phyloP scores from a whole-genome alignment of 2,329 filamentous ascomycete species.

The Neophaeococcomyces mojaviensis region DNA sequence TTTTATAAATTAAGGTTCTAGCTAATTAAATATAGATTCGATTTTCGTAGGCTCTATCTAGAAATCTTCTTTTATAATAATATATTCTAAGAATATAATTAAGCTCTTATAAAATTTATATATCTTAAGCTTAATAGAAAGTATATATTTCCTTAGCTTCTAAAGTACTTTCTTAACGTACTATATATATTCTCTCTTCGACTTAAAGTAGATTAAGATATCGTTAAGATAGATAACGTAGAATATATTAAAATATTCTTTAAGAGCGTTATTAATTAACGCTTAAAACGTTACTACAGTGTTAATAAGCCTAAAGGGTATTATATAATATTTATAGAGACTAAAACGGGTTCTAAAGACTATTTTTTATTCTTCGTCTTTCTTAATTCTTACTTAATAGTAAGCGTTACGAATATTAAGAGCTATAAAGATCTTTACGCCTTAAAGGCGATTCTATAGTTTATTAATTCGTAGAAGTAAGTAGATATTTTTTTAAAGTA shows the following conservation, averaged over 20 bases:
- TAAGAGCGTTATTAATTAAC: conserved; percentile 18
- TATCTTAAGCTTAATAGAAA: conserved; percentile 20
- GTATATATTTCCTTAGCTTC: conserved; percentile 6
- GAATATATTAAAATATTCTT: conserved; percentile 13
- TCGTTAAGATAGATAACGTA: conserved; percentile 17
- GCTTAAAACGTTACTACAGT: conserved; percentile 14
- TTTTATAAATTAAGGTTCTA: conserved; percentile 10
- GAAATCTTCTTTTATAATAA: conserved; percentile 13
- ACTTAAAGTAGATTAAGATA: conserved; percentile 17
- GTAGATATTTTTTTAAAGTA: conserved; percentile 5
- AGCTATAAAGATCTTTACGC: conserved; percentile 2
- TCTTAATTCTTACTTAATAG: conserved; percentile 13
- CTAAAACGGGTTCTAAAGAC: conserved; percentile 15
- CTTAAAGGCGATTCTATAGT: conserved; percentile 4
- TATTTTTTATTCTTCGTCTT: conserved; percentile 19
- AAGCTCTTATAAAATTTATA: conserved; percentile 17
- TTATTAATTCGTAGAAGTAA: conserved; percentile 4
- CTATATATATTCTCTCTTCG: conserved; percentile 2
- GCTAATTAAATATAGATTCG: conserved; percentile 12
- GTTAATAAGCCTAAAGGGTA: conserved; percentile 19
- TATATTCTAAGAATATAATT: conserved; percentile 18
- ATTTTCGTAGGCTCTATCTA: conserved; percentile 16
- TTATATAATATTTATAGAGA: conserved; percentile 21
- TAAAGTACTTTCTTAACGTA: conserved; percentile 16
- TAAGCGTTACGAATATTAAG: conserved; percentile 10